Evolutionary conservation across 2,329 filamentous ascomycete species (phyloP).

Genomic region (Penicillium sp.): DNA sequence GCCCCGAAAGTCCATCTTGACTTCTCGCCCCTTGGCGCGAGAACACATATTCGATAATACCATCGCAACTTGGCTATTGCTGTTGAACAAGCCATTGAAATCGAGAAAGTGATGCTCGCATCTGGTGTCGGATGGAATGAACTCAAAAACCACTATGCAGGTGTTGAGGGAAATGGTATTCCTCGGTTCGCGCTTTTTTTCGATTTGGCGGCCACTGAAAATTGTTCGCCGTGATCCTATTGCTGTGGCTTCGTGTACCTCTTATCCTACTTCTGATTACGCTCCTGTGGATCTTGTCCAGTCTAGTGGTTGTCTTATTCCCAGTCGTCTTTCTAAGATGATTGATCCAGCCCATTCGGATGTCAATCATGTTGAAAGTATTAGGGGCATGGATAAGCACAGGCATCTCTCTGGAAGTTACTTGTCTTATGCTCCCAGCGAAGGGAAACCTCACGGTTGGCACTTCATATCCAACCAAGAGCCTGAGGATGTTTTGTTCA

Average conservation of each 20-base stretch:
- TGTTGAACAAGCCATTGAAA: neutral
- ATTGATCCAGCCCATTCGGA: neutral
- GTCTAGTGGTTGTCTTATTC: neutral
- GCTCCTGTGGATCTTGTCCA: neutral
- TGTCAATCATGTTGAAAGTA: neutral
- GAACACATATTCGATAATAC: neutral
- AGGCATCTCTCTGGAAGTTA: too few species aligned
- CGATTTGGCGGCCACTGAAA: neutral
- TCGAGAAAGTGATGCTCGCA: neutral
- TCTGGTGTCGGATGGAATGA: neutral
- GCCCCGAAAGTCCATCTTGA: neutral
- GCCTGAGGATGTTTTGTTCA: neutral
- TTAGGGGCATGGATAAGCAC: neutral
- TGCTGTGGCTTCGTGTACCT: neutral
- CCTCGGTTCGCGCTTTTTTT: neutral
- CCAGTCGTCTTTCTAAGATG: neutral
- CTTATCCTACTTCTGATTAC: neutral
- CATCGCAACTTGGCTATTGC: neutral
- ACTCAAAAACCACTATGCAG: neutral
- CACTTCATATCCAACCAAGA: neutral
- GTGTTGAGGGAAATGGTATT: neutral
- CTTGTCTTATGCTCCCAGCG: neutral
- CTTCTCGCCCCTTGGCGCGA: neutral
- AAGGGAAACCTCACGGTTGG: neutral
- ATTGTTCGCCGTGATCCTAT: neutral